phyloP scores from a whole-genome alignment of 768 basidiomycete genomes.

The Naganishia friedmannii region DNA sequence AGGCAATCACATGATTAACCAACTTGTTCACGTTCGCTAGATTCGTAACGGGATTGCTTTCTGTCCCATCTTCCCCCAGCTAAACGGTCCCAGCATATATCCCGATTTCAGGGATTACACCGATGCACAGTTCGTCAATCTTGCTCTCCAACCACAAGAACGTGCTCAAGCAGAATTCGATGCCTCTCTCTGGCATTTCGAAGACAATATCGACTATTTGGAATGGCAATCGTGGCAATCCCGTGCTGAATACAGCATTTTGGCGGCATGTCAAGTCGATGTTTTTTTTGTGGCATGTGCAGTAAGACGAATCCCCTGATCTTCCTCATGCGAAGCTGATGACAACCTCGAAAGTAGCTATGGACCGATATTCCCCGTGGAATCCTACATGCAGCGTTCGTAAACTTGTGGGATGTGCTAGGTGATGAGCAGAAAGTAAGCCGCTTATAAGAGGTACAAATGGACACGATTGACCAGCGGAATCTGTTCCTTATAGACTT shows the following conservation, averaged over 20 bases:
- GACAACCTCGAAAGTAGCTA: not conserved
- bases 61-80: constrained; percentile 15
- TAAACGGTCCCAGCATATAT: constrained; percentile 12
- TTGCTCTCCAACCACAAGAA: constrained; percentile 22
- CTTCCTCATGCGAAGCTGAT: not conserved
- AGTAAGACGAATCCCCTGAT: not conserved
- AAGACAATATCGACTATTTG: constrained; percentile 5
- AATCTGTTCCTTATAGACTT: not conserved
- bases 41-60: constrained; percentile 1
- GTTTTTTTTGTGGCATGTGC: constrained; percentile 23
- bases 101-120: constrained; percentile 30
- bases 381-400: constrained; percentile 28
- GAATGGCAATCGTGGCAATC: constrained; percentile 26
- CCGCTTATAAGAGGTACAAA: no score
- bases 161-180: constrained; percentile 1
- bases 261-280: constrained; percentile 27
- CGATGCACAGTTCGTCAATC: constrained; percentile 29
- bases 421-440: constrained; percentile 16
- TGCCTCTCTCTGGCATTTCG: constrained; percentile 16
- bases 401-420: constrained; percentile 24
- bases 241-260: constrained; percentile 6
- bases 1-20: not conserved
- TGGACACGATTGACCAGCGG: no score
- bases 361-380: constrained; percentile 17
- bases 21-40: not conserved